phyloP scores from a whole-genome alignment of 2,329 filamentous ascomycete genomes.

The Botrytis aclada region DNA sequence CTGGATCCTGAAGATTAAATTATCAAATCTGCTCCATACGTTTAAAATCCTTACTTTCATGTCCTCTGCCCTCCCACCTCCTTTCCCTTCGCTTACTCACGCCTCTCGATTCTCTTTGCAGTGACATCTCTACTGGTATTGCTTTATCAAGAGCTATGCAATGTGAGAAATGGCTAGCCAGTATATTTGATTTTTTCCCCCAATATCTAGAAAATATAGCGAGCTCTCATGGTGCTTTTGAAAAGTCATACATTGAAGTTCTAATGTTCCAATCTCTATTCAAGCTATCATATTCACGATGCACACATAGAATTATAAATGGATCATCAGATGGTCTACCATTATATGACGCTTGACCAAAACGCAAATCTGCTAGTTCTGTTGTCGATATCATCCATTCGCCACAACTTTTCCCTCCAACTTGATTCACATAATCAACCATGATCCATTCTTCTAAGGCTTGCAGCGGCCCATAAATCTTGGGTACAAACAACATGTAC shows the following conservation, averaged over 20 bases:
- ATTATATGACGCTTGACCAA: background rate
- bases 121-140: background rate
- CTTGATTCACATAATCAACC: background rate
- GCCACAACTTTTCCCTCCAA: background rate
- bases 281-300: background rate
- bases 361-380: background rate
- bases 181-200: background rate
- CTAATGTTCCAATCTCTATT: background rate
- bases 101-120: background rate
- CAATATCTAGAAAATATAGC: background rate
- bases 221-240: background rate
- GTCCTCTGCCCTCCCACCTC: background rate
- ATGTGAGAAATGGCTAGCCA: background rate
- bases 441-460: slow-evolving; percentile 48
- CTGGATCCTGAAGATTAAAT: background rate
- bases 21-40: background rate
- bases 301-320: background rate
- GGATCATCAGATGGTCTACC: background rate
- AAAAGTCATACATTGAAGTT: background rate
- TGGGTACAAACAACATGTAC: slow-evolving; percentile 71
- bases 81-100: background rate
- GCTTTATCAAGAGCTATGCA: rapidly evolving
- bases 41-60: background rate
- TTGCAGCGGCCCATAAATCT: slow-evolving; percentile 79
- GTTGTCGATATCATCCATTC: background rate